A percentile compares a stretch with the other conserved stretches of the same genome.
Conservation (phyloP, 2,329 filamentous ascomycete species). For the Alternaria brassicicola region DNA sequence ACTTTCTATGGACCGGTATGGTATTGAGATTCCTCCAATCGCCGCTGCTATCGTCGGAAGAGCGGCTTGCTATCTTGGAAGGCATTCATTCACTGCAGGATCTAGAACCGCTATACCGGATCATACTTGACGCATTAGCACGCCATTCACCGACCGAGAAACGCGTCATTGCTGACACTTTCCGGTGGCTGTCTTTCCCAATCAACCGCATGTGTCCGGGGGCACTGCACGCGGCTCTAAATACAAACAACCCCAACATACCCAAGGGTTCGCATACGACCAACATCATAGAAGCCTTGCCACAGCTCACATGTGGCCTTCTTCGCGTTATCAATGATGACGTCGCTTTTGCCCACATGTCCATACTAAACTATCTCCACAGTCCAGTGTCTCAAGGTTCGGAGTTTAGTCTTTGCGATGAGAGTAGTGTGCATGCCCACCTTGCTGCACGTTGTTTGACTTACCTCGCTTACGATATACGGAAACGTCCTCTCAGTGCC, state of each 20-base stretch:
- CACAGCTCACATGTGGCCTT: constrained; percentile 34
- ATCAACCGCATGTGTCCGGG: constrained; percentile 28
- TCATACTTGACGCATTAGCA: constrained; percentile 28
- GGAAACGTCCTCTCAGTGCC: constrained; percentile 32
- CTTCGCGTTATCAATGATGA: constrained; percentile 26
- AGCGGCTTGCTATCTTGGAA: constrained; percentile 28
- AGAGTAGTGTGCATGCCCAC: constrained; percentile 33
- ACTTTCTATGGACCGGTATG: constrained; percentile 39
- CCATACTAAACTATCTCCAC: constrained; percentile 35
- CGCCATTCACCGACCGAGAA: constrained; percentile 27
- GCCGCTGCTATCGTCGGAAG: constrained; percentile 31
- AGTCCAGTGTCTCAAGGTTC: constrained; percentile 22
- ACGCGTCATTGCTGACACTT: constrained; percentile 26
- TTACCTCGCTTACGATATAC: constrained; percentile 36
- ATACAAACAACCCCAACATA: constrained; percentile 9
- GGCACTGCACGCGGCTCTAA: constrained; percentile 30
- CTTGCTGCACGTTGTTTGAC: constrained; percentile 38
- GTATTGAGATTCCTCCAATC: constrained; percentile 34
- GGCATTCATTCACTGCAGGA: constrained; percentile 25
- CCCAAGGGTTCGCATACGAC: background rate
- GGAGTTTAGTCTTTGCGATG: constrained; percentile 33
- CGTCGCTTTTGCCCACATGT: constrained; percentile 32
- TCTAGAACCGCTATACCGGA: constrained; percentile 29
- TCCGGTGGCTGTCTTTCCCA: constrained; percentile 36
- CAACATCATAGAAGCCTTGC: constrained; percentile 24